Base-by-base conservation (phyloP, 2,329 filamentous ascomycete species). In the Diaporthe eres region DNA sequence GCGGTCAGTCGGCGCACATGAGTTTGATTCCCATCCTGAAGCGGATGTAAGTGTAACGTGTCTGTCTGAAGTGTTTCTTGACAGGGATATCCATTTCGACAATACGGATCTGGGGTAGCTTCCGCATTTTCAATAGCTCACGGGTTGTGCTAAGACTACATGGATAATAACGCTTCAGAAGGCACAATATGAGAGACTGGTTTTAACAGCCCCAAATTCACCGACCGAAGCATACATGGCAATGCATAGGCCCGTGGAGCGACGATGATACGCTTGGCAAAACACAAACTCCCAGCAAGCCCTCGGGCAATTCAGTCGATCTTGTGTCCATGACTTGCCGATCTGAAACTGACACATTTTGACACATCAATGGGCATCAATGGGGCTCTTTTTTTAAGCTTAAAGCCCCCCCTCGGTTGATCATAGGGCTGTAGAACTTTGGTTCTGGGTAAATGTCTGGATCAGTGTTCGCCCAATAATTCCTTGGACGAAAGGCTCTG, bases 241-340 rank as follows among this genome's bases (percentile, higher is more conserved):
- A 34, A 34, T 47, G 63, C 63, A 51, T 51, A n/a, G 63, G 47
- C 44, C 63, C 19, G 28, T 53, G 63, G 15, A 51, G 63, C 63
- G 63, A 37, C 63, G 63, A 68, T 68, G 63, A 68, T 68, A 68
- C 63, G 63, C 63, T 68, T 68, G 63, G 63, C 63, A 68, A 68
- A 68, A 68, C 63, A 39, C 44, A 13, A 51, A 47, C 19, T 68
- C 65, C 65, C 28, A 51, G 47, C 65, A 68, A 37, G 22, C 19
- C 22, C 9, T 22, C 31, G 65, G 65, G 31, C 47, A 53, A n/a
- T 39, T 53, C 22, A 53, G 34, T 53, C 47, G 65, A 68, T 68
- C 65, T 39, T 9, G 65, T 53, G 12, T 22, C 25, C 28, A 39
- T 68, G 47, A 68, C 65, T 53, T 37, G 65, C 65, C 65, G 65